Base-by-base conservation (phyloP, 2,329 filamentous ascomycete genomes). In the Elsinoe necatrix region DNA sequence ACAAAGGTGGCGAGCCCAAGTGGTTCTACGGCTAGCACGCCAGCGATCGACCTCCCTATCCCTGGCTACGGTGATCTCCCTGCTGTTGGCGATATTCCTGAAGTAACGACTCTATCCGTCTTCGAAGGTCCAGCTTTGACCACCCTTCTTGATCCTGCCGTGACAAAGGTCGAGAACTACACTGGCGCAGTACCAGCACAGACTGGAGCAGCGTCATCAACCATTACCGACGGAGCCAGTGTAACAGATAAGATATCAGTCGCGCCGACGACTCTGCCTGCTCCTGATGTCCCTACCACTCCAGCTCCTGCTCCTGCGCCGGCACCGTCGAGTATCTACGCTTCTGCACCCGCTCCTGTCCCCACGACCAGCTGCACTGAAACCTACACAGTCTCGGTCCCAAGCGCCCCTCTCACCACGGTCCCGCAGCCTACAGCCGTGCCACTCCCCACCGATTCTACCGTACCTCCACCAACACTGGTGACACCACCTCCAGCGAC, bases 381-480 rank as follows among this genome's bases (percentile, higher is more conserved):
- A 4, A 21, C 23, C 6, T 20, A 23, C n/a, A 20, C 45, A 23
- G 11, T 35, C 23, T 16, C 45, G n/a, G 31, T 23, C 48, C 48
- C 48, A 25, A 52, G 7, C 14, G 11, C 16, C 11, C 16, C 48
- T 16, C 16, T n/a, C 7, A 50, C 25, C 2, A 21, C 45, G 5
- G 16, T 52, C 31, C 48, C 48, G 9, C 48, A 52, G 31, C 48
- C 48, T 29, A 39, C 48, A 16, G 31, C 29, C 4, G 29, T 37
- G 8, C 48, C 48, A 7, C 48, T 52, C 31, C 48, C 48, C 31
- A 52, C 48, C 18, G 31, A 52, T 31, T 52, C 48, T 29, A 52
- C 31, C 31, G 48, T 52, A 7, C 48, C 48, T 5, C 16, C 25
- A 16, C n/a, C 31, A 3, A 29, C 31, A 4, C 31, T 52, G 4